These are phyloP conservation scores for Alternaria solani DNA, from an alignment of 2,329 filamentous ascomycete species.

Conservation along the genomic window DNA sequence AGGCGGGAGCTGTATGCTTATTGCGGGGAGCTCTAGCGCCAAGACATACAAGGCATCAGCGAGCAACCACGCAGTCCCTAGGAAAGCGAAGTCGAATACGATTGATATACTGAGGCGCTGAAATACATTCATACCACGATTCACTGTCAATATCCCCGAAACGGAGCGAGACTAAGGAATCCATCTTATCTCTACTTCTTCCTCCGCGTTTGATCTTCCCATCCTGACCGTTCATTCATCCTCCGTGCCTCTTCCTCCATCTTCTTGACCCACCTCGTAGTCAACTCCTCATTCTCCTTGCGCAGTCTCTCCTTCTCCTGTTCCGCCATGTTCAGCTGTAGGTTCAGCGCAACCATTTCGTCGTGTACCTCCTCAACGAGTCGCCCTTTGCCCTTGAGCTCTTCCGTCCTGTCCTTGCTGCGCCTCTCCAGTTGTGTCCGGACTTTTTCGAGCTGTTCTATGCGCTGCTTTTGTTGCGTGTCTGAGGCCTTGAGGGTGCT, in stretches of 20 bases:
- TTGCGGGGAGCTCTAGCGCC: constrained; percentile 40
- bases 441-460: constrained; percentile 70
- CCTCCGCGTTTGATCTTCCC: constrained; percentile 33
- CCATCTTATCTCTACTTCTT: constrained; percentile 16
- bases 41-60: constrained; percentile 40
- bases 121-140: not conserved
- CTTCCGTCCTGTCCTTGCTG: constrained; percentile 82
- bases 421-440: constrained; percentile 69
- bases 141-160: not conserved
- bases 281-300: constrained; percentile 85
- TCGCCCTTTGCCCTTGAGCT: constrained; percentile 83
- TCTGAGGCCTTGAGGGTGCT: constrained; percentile 67
- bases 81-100: not conserved
- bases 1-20: constrained; percentile 11
- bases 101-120: not conserved
- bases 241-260: constrained; percentile 86
- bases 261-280: constrained; percentile 89
- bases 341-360: constrained; percentile 85
- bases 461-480: constrained; percentile 66
- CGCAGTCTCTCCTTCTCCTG: constrained; percentile 75
- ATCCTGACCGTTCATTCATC: constrained; percentile 69
- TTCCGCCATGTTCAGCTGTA: constrained; percentile 88
- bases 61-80: not conserved
- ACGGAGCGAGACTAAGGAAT: not conserved
- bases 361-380: constrained; percentile 89